Conservation (phyloP, 768 basidiomycete genomes). For the Pleurotus salmoneostramineus region DNA sequence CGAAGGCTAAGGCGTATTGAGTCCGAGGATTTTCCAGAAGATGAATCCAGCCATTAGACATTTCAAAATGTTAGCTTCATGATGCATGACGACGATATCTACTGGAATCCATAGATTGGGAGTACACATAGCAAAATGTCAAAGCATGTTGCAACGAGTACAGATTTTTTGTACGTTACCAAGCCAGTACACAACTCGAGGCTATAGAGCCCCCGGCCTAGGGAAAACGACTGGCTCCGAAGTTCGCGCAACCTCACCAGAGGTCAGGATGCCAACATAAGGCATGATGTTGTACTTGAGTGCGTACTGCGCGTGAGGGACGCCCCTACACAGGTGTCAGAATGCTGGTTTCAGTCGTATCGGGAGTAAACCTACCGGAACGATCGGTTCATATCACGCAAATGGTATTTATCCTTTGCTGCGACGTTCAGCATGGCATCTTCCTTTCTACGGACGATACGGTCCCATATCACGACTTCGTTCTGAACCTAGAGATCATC, state of each 20-base stretch:
- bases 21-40: no score
- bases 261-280: conserved; percentile 74
- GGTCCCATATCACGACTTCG: conserved; percentile 88
- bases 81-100: no score
- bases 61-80: no score
- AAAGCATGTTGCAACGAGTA: background rate
- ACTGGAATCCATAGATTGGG: no score
- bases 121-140: background rate
- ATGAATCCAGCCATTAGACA: no score
- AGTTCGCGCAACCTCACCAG: conserved; percentile 64
- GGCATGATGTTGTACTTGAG: conserved; percentile 93
- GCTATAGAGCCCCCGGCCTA: conserved; percentile 12
- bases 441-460: conserved; percentile 78
- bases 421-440: conserved; percentile 64
- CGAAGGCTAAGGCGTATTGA: no score
- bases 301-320: conserved; percentile 60
- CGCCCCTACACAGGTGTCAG: conserved; percentile 41
- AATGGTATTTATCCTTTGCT: conserved; percentile 80
- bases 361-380: conserved; percentile 63
- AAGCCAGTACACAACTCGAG: background rate
- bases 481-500: conserved; percentile 49
- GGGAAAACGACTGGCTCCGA: conserved; percentile 35
- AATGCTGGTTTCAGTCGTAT: background rate
- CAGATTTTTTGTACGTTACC: background rate
- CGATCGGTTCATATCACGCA: conserved; percentile 67